A percentile compares a stretch with the other conserved stretches of the same genome.
These are phyloP conservation scores for Kodamaea fukazawae DNA, from an alignment of 805 yeast genomes.

Conservation along the genomic window DNA sequence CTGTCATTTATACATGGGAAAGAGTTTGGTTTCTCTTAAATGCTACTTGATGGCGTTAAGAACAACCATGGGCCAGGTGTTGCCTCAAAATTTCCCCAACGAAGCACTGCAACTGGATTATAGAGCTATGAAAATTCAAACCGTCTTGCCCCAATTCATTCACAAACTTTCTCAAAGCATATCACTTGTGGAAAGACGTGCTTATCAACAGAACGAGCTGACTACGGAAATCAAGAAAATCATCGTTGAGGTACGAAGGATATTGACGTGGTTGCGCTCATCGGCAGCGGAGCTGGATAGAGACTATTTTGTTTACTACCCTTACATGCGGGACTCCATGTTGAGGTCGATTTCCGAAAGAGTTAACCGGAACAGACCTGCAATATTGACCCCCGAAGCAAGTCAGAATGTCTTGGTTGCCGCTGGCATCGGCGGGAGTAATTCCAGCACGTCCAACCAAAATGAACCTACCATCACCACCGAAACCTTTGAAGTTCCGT, in stretches of 20 bases:
- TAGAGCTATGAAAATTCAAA: constrained; percentile 18
- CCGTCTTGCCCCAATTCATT: constrained; percentile 38
- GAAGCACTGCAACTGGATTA: constrained; percentile 18
- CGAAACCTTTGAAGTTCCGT: constrained; percentile 5
- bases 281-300: constrained; percentile 24
- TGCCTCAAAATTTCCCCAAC: constrained; percentile 23
- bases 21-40: constrained; percentile 29
- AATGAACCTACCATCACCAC: constrained; percentile 12
- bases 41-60: constrained; percentile 34
- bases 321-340: constrained; percentile 21
- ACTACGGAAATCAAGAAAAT: constrained; percentile 21
- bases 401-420: constrained; percentile 30
- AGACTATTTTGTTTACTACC: constrained; percentile 26
- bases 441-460: constrained; percentile 14
- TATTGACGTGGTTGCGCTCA: constrained; percentile 25
- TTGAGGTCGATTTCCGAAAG: constrained; percentile 27
- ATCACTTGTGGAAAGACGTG: constrained; percentile 35
- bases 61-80: constrained; percentile 28
- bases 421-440: constrained; percentile 19
- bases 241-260: constrained; percentile 25
- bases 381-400: constrained; percentile 36
- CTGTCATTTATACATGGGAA: constrained; percentile 42
- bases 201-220: constrained; percentile 34
- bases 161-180: constrained; percentile 34
- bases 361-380: constrained; percentile 33